Base-by-base conservation (phyloP, 495 filamentous ascomycete genomes). In the Penicillium atrosanguineum region DNA sequence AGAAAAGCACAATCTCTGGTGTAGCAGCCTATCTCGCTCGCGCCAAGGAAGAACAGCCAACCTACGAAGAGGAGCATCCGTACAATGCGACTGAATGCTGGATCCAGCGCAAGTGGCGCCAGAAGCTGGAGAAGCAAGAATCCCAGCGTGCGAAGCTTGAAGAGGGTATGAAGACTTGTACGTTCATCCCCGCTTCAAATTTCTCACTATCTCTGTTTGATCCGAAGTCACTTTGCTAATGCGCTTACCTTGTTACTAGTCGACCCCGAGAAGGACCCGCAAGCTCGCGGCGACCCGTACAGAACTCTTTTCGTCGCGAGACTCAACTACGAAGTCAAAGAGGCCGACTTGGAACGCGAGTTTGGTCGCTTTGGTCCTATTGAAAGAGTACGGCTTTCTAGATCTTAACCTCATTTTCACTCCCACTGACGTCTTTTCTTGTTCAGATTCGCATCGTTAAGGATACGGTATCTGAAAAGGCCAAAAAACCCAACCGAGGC, bases 331-430 rank as follows among this genome's bases (percentile, higher is more conserved):
- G 89, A 92, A 59, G 86, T 87, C 21, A 91, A 88, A 48, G 87
- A 91, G 62, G 83, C 90, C 55, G 94, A 98, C 69, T 77, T 98
- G 16, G 91, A 96, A 75, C 82, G 88, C 55, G 93, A 97, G 69
- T 98, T 98, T 73, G 87, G 89, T 11, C 87, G 94, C 19, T 98
- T 89, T 71, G 94, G 94, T 7, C 89, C 93, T 8, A 94, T 98
- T 73, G 93, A 97, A 67, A 83, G 94, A 62, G 90, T 96, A 77
- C 57, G 43, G 19, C 26, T 14, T 21, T 11, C 12, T 48, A 16
- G 25, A 21, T 7, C 0, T 5, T 26, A 16, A 25, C 25, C 0
- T 43, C 26, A 28, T 37, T 29, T 16, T 31, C 3, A 25, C 23
- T 7, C 37, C 43, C 25, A 56, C 46, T 48, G 21, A 46, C 48